Percentiles rank a stretch among this genome's conserved stretches.
Evolutionary conservation across 75 land plant species (phyloP).

Genomic region (Pseudotsuga menziesii): DNA sequence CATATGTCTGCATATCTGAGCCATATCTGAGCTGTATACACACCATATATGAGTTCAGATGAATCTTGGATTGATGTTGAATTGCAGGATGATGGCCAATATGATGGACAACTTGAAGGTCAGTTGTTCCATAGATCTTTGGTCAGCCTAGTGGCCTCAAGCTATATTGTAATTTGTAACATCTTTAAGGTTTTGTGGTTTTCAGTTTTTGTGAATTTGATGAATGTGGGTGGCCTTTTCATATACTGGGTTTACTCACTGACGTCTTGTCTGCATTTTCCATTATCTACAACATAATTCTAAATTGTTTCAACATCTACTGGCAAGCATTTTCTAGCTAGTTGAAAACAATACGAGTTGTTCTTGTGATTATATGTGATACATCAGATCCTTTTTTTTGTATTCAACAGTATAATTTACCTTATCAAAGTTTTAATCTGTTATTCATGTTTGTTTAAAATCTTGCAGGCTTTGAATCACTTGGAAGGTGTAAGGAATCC

Average conservation of each 20-base stretch:
- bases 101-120: not conserved
- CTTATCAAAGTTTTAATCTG: not conserved
- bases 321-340: not conserved
- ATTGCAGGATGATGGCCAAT: not conserved
- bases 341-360: not conserved
- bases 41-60: no score
- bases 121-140: not conserved
- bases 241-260: not conserved
- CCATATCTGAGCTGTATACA: no score
- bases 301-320: not conserved
- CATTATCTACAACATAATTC: not conserved
- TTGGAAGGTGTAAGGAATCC: constrained; percentile 81
- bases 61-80: not conserved
- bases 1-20: no score
- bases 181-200: not conserved
- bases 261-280: not conserved
- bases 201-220: not conserved
- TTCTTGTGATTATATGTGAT: not conserved
- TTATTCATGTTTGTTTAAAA: not conserved
- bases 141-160: not conserved
- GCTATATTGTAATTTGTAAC: not conserved
- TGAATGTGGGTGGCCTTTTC: not conserved
- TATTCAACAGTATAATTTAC: not conserved
- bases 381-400: not conserved
- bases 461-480: constrained; percentile 68